These are phyloP conservation scores for Phytophthora aleatoria DNA, from an alignment of 352 stramenopile genomes.

Conservation along the genomic window DNA sequence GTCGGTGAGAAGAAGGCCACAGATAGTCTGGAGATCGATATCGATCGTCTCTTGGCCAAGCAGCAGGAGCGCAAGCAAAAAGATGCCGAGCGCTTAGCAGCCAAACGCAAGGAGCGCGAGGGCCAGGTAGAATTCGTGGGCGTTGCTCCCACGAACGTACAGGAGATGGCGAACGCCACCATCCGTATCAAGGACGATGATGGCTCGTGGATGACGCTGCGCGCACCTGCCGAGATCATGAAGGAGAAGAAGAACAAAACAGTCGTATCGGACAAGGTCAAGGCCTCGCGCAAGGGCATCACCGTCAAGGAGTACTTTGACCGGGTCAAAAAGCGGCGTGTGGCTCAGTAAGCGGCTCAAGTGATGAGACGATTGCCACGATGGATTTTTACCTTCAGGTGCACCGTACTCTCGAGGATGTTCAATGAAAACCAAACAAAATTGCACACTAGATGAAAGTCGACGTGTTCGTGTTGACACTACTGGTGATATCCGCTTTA, in stretches of 20 bases:
- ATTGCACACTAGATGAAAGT: constrained; percentile 9
- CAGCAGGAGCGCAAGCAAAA: constrained; percentile 68
- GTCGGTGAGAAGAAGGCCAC: constrained; percentile 34
- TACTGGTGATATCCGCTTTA: constrained; percentile 6
- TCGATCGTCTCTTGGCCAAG: constrained; percentile 73
- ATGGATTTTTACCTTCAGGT: too few species aligned
- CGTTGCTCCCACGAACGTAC: constrained; percentile 54
- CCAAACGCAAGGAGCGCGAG: constrained; percentile 43
- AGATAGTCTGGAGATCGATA: constrained; percentile 67
- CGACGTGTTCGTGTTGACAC: background rate
- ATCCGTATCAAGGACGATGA: constrained; percentile 87
- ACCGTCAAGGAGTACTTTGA: constrained; percentile 90
- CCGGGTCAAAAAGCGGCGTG: constrained; percentile 79
- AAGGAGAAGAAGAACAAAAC: constrained; percentile 75
- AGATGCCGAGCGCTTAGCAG: constrained; percentile 55
- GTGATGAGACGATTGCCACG: background rate
- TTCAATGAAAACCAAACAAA: constrained; percentile 15
- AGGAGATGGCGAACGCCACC: constrained; percentile 77
- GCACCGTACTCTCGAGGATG: constrained; percentile 10
- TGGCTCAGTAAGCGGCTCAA: constrained; percentile 42
- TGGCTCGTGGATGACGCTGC: constrained; percentile 84
- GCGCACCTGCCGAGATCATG: constrained; percentile 79
- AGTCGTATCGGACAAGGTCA: constrained; percentile 66
- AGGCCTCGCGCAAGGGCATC: constrained; percentile 76
- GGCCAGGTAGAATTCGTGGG: constrained; percentile 74